Evolutionary conservation across 2,329 filamentous ascomycete species (phyloP), one percentile per base, ranked within the genome.

Genomic region (Epichloe glyceriae): DNA sequence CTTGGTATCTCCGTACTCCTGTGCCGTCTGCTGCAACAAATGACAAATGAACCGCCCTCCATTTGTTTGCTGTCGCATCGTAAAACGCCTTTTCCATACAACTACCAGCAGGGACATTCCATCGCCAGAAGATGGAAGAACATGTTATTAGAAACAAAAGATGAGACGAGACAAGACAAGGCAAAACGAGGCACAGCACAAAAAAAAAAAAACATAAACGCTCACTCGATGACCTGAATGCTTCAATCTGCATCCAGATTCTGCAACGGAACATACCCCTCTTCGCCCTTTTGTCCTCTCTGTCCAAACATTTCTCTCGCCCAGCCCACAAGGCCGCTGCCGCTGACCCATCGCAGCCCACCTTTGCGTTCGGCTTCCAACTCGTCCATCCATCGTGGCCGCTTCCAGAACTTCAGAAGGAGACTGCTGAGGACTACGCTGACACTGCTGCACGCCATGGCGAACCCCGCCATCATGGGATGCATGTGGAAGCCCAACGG

Each of bases 391-490:
- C 89, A 97, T 33, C 70, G 69, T 0, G 93, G 93, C 15, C 90
- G 74, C 55, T 73, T 79, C 90, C 91, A 97, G 64, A 88, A 83
- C 64, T 88, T 94, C 54, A 98, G 73, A 39, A 95, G 74, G 51
- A 98, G 70, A 58, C 83, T 88, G 65, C 84, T 90, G 5, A 83
- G 73, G 0, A 97, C 91, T 4, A 98, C 93, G 53, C 85, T 93
- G 45, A 98, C 88, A 57, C 85, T 91, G 52, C 86, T 93, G 56
- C 78, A 81, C 1, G 90, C 91, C 90, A 98, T 97, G 47, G 93
- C 93, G 3, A 87, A 88, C 19, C 89, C 90, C 1, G 93, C 93
- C 47, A 90, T 89, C 83, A 97, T 91, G 22, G 93, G 90, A 58
- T 95, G 93, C 56, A 97, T 73, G 60, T 89, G 83, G 54, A 86